Evolutionary conservation across 2,329 filamentous ascomycete genomes (phyloP).

Genomic region (Aspergillus nomiae): DNA sequence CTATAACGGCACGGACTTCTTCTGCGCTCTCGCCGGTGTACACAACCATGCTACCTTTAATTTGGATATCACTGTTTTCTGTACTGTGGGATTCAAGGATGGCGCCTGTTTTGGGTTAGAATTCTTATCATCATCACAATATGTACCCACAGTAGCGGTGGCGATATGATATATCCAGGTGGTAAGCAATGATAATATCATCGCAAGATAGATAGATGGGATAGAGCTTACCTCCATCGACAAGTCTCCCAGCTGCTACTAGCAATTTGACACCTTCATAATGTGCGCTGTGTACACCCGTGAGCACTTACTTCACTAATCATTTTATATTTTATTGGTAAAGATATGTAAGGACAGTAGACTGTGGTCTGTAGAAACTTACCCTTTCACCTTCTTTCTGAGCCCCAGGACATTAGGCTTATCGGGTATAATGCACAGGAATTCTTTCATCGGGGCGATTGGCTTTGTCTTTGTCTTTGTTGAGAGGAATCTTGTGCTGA

Average conservation of each 20-base stretch:
- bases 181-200: neutral
- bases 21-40: conserved; percentile 18
- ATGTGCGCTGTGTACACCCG: conserved; percentile 4
- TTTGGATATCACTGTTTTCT: conserved; percentile 13
- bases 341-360: too few species aligned
- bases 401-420: conserved; percentile 13
- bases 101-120: conserved; percentile 9
- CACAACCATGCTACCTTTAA: conserved; percentile 23
- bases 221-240: conserved; percentile 18
- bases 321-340: too few species aligned
- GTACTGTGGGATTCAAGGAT: conserved; percentile 18
- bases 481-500: neutral
- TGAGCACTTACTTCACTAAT: neutral
- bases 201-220: neutral
- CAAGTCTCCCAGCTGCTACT: conserved; percentile 14
- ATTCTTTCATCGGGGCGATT: conserved; percentile 7
- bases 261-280: conserved; percentile 18
- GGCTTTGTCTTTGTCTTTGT: neutral
- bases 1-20: conserved; percentile 18
- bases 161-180: too few species aligned
- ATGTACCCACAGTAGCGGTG: too few species aligned
- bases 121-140: neutral
- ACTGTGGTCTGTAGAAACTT: neutral
- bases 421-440: conserved; percentile 18
- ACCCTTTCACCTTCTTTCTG: conserved; percentile 16